A percentile compares a stretch with the other conserved stretches of the same genome.
phyloP scores from a whole-genome alignment of 108 stramenopile species.

The Chaetoceros tenuissimus region DNA sequence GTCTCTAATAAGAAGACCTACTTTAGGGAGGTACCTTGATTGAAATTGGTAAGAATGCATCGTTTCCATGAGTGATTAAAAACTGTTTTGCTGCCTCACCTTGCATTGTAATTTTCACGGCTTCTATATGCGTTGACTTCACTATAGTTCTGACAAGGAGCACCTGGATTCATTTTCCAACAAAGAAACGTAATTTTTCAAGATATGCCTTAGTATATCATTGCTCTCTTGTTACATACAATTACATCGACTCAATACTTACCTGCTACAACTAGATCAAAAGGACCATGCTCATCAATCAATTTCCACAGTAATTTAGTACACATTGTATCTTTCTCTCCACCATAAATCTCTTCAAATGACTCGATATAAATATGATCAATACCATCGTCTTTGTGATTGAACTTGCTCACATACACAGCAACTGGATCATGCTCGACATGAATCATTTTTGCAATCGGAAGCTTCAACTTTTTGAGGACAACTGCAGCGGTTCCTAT shows the following conservation, averaged over 20 bases:
- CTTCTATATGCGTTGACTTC: constrained; percentile 9
- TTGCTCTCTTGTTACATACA: too few relatives aligned
- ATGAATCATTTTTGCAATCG: constrained; percentile 13
- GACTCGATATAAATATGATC: constrained; percentile 11
- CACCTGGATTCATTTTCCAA: too few relatives aligned
- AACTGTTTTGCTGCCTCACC: too few relatives aligned
- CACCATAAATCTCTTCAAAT: constrained; percentile 25
- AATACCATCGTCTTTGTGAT: constrained; percentile 16
- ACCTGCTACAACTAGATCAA: constrained; percentile 20
- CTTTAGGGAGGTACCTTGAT: constrained; percentile 15
- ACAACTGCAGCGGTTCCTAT: constrained; percentile 23
- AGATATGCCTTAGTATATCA: too few relatives aligned
- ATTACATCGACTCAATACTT: too few relatives aligned
- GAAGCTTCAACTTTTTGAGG: constrained; percentile 15
- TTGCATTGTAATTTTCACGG: constrained; percentile 10
- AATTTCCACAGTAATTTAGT: constrained; percentile 3
- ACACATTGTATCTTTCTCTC: not conserved
- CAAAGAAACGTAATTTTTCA: too few relatives aligned
- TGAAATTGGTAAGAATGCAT: constrained; percentile 14
- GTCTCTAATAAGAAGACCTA: constrained; percentile 13
- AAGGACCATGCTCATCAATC: constrained; percentile 12
- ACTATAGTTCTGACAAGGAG: constrained; percentile 17
- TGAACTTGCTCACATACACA: constrained; percentile 11
- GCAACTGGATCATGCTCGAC: constrained; percentile 26
- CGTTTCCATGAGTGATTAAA: constrained; percentile 1